Evolutionary conservation across 2,329 filamentous ascomycete species (phyloP).

Genomic region (Teratosphaeriaceae sp.): DNA sequence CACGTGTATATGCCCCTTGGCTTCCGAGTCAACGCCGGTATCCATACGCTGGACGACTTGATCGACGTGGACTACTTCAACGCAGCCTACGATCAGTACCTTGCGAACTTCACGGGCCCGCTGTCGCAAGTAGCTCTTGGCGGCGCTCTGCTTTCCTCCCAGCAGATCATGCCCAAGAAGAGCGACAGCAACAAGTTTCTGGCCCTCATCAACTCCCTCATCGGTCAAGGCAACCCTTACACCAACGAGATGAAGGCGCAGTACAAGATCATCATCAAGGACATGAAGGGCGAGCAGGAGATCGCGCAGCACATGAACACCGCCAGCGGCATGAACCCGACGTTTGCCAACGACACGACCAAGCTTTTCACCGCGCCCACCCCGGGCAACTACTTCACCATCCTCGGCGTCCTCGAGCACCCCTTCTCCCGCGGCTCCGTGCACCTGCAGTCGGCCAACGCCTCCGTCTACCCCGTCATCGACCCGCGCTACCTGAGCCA

Average conservation of each 20-base stretch:
- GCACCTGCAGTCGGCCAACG: conserved; percentile 21
- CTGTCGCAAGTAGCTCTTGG: conserved; percentile 16
- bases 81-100: conserved; percentile 11
- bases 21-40: conserved; percentile 7
- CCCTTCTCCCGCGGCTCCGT: conserved; percentile 42
- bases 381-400: conserved; percentile 31
- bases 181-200: conserved; percentile 1
- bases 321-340: conserved; percentile 18
- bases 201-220: background rate
- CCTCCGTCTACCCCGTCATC: conserved; percentile 16
- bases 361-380: conserved; percentile 15
- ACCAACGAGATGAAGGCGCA: conserved; percentile 3
- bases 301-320: conserved; percentile 16
- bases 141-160: conserved; percentile 22
- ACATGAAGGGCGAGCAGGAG: conserved; percentile 16
- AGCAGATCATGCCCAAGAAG: conserved; percentile 8
- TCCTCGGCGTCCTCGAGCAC: conserved; percentile 48
- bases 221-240: background rate
- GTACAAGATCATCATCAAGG: conserved; percentile 12
- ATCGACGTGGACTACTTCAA: conserved; percentile 10
- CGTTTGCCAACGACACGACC: conserved; percentile 18
- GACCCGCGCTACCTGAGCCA: conserved; percentile 29
- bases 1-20: conserved; percentile 12
- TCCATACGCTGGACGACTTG: conserved; percentile 8
- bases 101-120: conserved; percentile 12